Conservation (phyloP, 148 eudicot species). For the Suaeda aralocaspica region DNA sequence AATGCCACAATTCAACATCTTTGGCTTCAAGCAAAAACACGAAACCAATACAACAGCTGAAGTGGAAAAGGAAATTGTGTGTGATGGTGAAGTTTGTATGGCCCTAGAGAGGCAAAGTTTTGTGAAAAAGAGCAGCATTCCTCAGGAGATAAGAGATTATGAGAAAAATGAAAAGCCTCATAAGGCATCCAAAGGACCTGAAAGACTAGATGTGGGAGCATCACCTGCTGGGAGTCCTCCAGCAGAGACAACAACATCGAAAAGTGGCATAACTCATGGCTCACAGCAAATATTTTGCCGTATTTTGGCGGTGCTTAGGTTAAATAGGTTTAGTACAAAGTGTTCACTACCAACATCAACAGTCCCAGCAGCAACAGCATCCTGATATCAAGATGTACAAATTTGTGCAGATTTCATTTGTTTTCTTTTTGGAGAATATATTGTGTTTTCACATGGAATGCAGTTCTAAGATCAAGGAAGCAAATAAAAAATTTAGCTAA, state of each 20-base stretch:
- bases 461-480: too few species aligned
- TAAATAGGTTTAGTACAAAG: not conserved
- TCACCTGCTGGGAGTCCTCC: not conserved
- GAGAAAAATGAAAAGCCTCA: not conserved
- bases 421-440: too few species aligned
- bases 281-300: not conserved
- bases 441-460: too few species aligned
- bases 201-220: not conserved
- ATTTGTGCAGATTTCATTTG: too few species aligned
- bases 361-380: too few species aligned
- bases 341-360: not conserved
- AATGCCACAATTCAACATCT: constrained; percentile 2
- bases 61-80: not conserved
- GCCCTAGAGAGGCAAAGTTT: not conserved
- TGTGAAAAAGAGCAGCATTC: not conserved
- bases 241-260: not conserved
- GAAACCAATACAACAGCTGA: not conserved
- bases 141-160: not conserved
- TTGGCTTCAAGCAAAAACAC: not conserved
- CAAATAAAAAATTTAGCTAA: too few species aligned
- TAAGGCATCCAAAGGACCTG: not conserved
- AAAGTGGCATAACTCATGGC: not conserved
- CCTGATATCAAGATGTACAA: too few species aligned
- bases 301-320: not conserved
- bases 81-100: constrained; percentile 12